phyloP scores from a whole-genome alignment of 208 protist species.

The Zelonia costaricensis region DNA sequence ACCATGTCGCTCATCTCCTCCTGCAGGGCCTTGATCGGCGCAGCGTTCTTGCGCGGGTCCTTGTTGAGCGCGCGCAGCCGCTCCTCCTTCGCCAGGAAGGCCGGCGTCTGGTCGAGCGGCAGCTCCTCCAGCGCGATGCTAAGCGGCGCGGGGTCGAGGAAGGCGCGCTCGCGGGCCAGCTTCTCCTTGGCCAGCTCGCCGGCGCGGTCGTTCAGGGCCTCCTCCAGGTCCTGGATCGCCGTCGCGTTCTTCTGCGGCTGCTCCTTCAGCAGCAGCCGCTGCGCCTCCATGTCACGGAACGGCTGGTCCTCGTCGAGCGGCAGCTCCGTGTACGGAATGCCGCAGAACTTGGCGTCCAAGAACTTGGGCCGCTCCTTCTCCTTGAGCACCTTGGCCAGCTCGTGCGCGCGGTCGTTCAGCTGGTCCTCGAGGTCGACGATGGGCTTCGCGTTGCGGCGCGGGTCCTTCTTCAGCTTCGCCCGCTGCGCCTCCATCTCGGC shows the following conservation, averaged over 20 bases:
- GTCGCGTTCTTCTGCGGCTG: constrained; percentile 44
- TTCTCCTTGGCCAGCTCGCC: constrained; percentile 61
- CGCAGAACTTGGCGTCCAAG: constrained; percentile 44
- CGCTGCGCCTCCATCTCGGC: constrained; percentile 51
- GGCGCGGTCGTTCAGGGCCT: constrained; percentile 69
- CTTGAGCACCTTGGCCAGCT: constrained; percentile 59
- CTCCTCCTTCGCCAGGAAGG: constrained; percentile 58
- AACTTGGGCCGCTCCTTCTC: constrained; percentile 58
- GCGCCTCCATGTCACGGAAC: constrained; percentile 65
- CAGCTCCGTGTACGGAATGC: constrained; percentile 60
- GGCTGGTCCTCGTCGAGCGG: constrained; percentile 52
- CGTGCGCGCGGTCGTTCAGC: constrained; percentile 62
- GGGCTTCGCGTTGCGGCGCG: constrained; percentile 36
- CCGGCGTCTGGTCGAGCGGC: constrained; percentile 54
- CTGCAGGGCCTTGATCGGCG: constrained; percentile 45
- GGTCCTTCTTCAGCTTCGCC: constrained; percentile 61
- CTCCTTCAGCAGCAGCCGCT: constrained; percentile 53
- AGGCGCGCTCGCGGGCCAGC: constrained; percentile 55
- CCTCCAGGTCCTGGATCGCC: constrained; percentile 64
- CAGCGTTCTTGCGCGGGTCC: constrained; percentile 50
- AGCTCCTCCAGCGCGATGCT: constrained; percentile 68
- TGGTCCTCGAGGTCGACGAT: constrained; percentile 55
- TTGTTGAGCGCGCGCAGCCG: constrained; percentile 54
- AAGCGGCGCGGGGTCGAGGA: constrained; percentile 57
- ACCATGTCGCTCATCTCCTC: constrained; percentile 56